A percentile compares a stretch with the other conserved stretches of the same genome.
Evolutionary conservation across 2,329 filamentous ascomycete genomes (phyloP).

Genomic region (Ceratocystis colombiana): DNA sequence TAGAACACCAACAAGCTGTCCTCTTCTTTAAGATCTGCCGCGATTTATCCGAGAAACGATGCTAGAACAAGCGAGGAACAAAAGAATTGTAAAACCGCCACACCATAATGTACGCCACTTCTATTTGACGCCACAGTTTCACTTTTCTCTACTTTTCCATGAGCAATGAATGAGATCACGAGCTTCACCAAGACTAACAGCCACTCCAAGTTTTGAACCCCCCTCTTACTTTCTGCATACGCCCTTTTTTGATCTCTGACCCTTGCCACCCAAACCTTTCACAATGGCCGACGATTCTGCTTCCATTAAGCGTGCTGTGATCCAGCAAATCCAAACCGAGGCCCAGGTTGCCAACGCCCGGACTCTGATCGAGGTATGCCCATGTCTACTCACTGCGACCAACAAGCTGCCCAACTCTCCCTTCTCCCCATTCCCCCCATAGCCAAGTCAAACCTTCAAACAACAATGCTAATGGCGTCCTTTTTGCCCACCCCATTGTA

Average conservation of each 20-base stretch:
- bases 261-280: not conserved
- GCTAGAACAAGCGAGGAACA: not conserved
- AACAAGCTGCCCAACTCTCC: too few relatives aligned
- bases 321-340: constrained; percentile 55
- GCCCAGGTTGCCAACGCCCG: constrained; percentile 57
- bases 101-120: not conserved
- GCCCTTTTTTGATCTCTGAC: not conserved
- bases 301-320: constrained; percentile 50
- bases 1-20: constrained; percentile 24
- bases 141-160: constrained; percentile 13
- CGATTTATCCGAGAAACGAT: constrained; percentile 12
- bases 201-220: not conserved
- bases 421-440: not conserved
- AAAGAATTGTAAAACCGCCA: not conserved
- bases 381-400: not conserved
- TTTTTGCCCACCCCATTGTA: not conserved
- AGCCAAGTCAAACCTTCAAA: not conserved
- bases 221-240: not conserved
- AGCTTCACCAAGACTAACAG: not conserved
- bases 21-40: constrained; percentile 20
- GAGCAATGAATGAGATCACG: not conserved
- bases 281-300: constrained; percentile 38
- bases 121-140: not conserved
- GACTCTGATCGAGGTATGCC: constrained; percentile 56
- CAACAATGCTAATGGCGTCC: not conserved